phyloP scores from a whole-genome alignment of 768 basidiomycete species.

The Mycena rebaudengoi region DNA sequence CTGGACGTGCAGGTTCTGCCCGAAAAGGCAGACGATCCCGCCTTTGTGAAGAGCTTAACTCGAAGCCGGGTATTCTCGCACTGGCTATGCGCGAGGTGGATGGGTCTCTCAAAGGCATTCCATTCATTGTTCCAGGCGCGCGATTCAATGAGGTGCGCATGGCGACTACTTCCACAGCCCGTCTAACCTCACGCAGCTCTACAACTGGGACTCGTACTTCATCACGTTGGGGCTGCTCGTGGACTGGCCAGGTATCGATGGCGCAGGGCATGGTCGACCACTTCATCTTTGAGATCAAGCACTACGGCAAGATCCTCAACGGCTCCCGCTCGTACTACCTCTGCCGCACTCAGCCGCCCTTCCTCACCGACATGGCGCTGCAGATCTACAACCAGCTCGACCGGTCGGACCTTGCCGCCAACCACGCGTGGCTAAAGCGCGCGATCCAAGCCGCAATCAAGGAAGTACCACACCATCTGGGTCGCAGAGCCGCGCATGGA shows the following conservation, averaged over 20 bases:
- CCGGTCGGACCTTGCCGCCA: slow-evolving; percentile 78
- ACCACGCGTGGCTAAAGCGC: slow-evolving; percentile 91
- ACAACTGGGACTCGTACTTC: slow-evolving; percentile 97
- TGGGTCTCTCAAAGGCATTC: slow-evolving; percentile 89
- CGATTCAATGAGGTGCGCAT: slow-evolving; percentile 87
- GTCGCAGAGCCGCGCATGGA: slow-evolving; percentile 94
- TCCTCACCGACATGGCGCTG: slow-evolving; percentile 98
- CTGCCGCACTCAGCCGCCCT: slow-evolving; percentile 95
- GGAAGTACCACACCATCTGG: slow-evolving; percentile 99
- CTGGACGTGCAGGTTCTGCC: slow-evolving; percentile 94
- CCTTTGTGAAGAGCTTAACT: slow-evolving; percentile 93
- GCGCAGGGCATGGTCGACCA: slow-evolving; percentile 99
- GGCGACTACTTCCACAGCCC: not conserved
- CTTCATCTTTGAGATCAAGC: slow-evolving; percentile 98
- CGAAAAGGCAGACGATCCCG: slow-evolving; percentile 83
- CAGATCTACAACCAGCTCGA: slow-evolving; percentile 98
- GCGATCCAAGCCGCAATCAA: slow-evolving; percentile 98
- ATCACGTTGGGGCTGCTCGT: slow-evolving; percentile 93
- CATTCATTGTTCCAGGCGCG: slow-evolving; percentile 96
- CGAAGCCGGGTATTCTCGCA: slow-evolving; percentile 92
- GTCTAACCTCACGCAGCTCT: slow-evolving; percentile 59
- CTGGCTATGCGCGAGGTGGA: slow-evolving; percentile 94
- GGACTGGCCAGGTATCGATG: slow-evolving; percentile 92
- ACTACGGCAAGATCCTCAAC: slow-evolving; percentile 97
- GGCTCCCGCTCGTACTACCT: slow-evolving; percentile 96